Conservation (phyloP, 352 stramenopile species). For the Globisporangium carolinianum region DNA sequence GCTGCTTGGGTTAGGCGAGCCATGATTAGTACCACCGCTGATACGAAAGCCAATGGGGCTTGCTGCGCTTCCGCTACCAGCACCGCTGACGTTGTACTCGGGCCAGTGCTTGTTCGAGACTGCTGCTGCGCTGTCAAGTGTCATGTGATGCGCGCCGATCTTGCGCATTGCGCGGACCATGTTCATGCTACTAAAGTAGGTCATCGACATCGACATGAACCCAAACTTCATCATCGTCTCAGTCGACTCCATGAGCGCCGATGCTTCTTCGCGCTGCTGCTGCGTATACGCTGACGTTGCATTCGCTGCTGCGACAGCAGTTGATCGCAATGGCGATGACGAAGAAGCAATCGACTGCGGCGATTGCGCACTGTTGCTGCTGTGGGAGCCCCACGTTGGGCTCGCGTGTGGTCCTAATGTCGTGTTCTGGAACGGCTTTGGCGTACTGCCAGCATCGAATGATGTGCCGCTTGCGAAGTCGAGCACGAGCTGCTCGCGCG, state of each 20-base stretch:
- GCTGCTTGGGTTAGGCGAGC: background rate
- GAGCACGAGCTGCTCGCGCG: slow-evolving; percentile 37
- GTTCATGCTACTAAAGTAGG: slow-evolving; percentile 96
- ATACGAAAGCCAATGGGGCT: background rate
- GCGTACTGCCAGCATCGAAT: no score
- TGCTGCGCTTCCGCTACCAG: background rate
- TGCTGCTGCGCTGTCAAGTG: slow-evolving; percentile 71
- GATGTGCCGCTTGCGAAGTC: slow-evolving; percentile 15
- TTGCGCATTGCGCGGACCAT: slow-evolving; percentile 96
- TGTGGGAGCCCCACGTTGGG: slow-evolving; percentile 9
- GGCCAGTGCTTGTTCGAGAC: slow-evolving; percentile 59
- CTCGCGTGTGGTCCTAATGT: background rate
- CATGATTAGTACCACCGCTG: slow-evolving; percentile 1
- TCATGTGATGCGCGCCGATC: slow-evolving; percentile 89
- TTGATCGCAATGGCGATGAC: no score
- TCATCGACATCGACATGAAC: slow-evolving; percentile 98
- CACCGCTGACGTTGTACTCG: slow-evolving; percentile 25
- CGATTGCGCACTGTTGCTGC: background rate
- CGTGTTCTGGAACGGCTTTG: no score
- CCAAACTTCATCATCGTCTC: slow-evolving; percentile 98
- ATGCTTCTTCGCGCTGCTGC: slow-evolving; percentile 87
- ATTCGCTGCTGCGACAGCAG: slow-evolving; percentile 9
- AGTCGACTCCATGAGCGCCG: slow-evolving; percentile 92
- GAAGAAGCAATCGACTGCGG: background rate
- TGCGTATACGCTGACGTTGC: slow-evolving; percentile 35